Percentiles rank a stretch among this genome's conserved stretches.
These are phyloP conservation scores for Phytophthora pluvialis DNA, from an alignment of 352 stramenopile species.

Conservation along the genomic window DNA sequence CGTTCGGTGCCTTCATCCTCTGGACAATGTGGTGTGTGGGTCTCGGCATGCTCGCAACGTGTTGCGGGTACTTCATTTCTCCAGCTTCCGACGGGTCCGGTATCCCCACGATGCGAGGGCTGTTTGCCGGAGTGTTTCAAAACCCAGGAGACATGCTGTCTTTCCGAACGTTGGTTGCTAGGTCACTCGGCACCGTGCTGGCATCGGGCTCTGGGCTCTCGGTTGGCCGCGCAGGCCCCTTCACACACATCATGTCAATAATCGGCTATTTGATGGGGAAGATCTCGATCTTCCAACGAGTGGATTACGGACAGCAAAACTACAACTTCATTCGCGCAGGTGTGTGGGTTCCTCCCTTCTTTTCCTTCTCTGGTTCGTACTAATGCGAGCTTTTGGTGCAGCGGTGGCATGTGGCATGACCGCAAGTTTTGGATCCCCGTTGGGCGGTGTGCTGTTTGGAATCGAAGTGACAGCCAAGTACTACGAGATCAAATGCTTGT, in stretches of 20 bases:
- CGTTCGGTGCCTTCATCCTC: constrained; percentile 62
- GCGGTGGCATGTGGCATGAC: constrained; percentile 82
- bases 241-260: constrained; percentile 77
- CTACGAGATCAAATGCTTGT: constrained; percentile 87
- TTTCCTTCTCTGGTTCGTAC: background rate
- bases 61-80: constrained; percentile 60
- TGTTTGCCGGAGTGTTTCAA: constrained; percentile 79
- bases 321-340: constrained; percentile 74
- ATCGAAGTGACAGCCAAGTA: constrained; percentile 86
- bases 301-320: constrained; percentile 74
- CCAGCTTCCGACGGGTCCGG: constrained; percentile 70
- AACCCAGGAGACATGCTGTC: constrained; percentile 73
- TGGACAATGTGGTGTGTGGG: constrained; percentile 73
- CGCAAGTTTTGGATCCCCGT: constrained; percentile 78
- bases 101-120: constrained; percentile 74
- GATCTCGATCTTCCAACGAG: constrained; percentile 68
- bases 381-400: constrained; percentile 7
- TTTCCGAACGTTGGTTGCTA: constrained; percentile 68
- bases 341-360: constrained; percentile 12
- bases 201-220: constrained; percentile 71
- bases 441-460: constrained; percentile 80
- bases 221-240: constrained; percentile 70
- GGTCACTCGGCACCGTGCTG: constrained; percentile 70
- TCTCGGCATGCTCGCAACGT: constrained; percentile 59
- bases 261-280: constrained; percentile 75